Evolutionary conservation across 345 rosid genomes (phyloP), one percentile per base, ranked within the genome.

Genomic region (Cardamine resedifolia): DNA sequence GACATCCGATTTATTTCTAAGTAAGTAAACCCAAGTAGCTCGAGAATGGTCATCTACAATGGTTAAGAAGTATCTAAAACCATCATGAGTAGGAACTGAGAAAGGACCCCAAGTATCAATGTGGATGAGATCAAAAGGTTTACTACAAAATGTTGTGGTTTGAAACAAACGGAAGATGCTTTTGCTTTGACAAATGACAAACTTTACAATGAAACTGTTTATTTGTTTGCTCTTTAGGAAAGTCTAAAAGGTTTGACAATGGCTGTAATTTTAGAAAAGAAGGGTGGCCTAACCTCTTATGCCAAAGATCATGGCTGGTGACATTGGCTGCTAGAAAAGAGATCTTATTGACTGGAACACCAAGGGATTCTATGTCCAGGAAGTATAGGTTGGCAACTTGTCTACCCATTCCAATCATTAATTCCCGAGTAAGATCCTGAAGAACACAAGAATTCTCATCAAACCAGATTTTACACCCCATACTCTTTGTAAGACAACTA

Each of bases 361-460:
- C 38, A 0, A 64, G 2, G 12, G 26, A 51, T 0, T 66, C 24
- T 0, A 50, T 4, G 1, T 66, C 59, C 48, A 66, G 0, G 1
- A 23, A 66, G 4, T 66, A 66, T 1, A 34, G 59, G 0, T 66
- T 66, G 0, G 23, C 34, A 0, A 66, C 11, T 0, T 51, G 49
- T 20, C 26, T 66, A 66, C 26, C 60, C 38, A 23, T 2, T 11
- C 60, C 50, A 66, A 66, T 38, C 71, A 6, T 24, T 66, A 52
- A 36, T 0, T 3, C 48, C 3, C 0, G 70, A 7, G 34, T 1
- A 65, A 0, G 61, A 36, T 4, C 60, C 16, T 66, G 60, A 15
- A 36, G 5, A 3, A 1, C 24, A 52, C 50, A 66, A 36, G 18
- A 50, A 21, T 0, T 0, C 0, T 34, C 24, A 50, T 66, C 59